Evolutionary conservation across 2,329 filamentous ascomycete genomes (phyloP), one percentile per base, ranked within the genome.

Genomic region (Fusarium piperis): DNA sequence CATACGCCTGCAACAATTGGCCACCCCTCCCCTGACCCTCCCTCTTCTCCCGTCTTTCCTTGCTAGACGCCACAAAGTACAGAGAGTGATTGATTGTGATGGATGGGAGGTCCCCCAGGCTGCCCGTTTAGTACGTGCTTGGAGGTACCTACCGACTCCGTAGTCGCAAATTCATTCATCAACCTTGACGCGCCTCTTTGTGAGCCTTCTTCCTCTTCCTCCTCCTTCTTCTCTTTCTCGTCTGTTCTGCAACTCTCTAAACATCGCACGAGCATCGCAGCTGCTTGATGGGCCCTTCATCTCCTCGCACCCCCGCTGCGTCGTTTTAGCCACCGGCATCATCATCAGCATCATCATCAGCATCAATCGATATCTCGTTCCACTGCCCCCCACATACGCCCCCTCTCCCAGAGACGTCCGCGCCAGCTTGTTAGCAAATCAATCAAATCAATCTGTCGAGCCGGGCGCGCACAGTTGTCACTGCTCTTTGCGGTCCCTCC

Each of bases 331-430:
- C 51, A 66, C 39, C 30, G 44, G 41, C 61, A 57, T 65, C 60
- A 67, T 64, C 70, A 73, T 61, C 64, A 76, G 41, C 61, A 57
- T 65, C 60, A 67, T 64, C 70, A 73, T 61, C 64, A 76, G 64
- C 65, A 74, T 76, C 72, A 75, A 75, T 75, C 66, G 68, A 76
- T 70, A 76, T 74, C 74, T 76, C 74, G 74, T 76, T 73, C 74
- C 74, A 76, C 74, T 64, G 28, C 52, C 64, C 73, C 73, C 70
- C 74, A 70, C 72, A 53, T 57, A 64, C 63, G 36, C 56, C 65
- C 67, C 63, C 62, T 74, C 65, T 66, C 32, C 32, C 38, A 51
- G 28, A 39, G 51, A 39, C 57, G 39, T 59, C 65, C 55, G 63
- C 55, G 63, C 69, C 38, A 52, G 63, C 68, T 64, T 67, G 55